phyloP scores from a whole-genome alignment of 2,329 filamentous ascomycete species.

The Aureobasidium sp. region DNA sequence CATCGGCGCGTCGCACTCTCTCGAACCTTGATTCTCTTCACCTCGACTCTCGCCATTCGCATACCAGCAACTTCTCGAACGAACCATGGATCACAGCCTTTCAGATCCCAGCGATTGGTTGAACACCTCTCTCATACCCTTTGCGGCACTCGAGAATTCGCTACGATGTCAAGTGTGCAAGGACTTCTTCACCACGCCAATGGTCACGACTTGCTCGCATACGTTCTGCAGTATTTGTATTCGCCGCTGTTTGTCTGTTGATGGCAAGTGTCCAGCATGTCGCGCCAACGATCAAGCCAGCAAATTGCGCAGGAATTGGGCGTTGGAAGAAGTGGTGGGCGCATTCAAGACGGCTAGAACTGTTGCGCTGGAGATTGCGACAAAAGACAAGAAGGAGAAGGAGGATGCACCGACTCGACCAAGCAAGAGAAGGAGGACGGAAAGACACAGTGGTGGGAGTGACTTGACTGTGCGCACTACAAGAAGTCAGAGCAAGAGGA shows the following conservation, averaged over 20 bases:
- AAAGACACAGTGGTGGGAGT: conserved; percentile 20
- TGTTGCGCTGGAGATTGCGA: conserved; percentile 56
- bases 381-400: conserved; percentile 26
- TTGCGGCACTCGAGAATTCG: conserved; percentile 69
- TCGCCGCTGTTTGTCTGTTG: conserved; percentile 68
- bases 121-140: conserved; percentile 54
- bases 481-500: conserved; percentile 23
- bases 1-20: not conserved
- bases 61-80: not conserved
- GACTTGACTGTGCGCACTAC: conserved; percentile 25
- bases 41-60: not conserved
- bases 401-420: conserved; percentile 14
- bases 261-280: conserved; percentile 84
- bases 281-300: conserved; percentile 70
- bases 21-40: conserved; percentile 22
- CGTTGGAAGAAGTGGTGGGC: conserved; percentile 74
- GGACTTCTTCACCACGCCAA: conserved; percentile 89
- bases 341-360: conserved; percentile 61
- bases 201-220: conserved; percentile 90
- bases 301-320: conserved; percentile 76
- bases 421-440: conserved; percentile 42
- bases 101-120: conserved; percentile 83
- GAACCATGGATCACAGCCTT: conserved; percentile 26
- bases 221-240: conserved; percentile 98
- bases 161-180: conserved; percentile 97